These are phyloP conservation scores for Coniosporium apollinis DNA, from an alignment of 495 filamentous ascomycete species.

Conservation along the genomic window DNA sequence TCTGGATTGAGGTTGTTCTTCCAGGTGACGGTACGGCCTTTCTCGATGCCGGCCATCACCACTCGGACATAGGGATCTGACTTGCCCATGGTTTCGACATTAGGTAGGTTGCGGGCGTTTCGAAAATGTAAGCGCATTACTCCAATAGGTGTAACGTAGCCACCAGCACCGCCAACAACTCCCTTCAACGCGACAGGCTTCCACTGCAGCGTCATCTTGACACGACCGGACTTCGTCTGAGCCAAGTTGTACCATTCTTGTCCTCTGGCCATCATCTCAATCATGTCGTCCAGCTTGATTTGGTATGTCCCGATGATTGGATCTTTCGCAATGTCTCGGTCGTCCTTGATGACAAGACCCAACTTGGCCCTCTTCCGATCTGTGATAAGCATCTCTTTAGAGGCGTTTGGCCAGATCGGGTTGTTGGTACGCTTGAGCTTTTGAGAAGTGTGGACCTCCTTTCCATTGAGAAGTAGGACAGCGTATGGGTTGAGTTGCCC, in stretches of 20 bases:
- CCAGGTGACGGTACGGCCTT: constrained; percentile 83
- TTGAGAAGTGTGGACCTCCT: constrained; percentile 67
- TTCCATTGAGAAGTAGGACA: constrained; percentile 70
- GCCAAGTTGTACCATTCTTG: constrained; percentile 90
- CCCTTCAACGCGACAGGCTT: constrained; percentile 81
- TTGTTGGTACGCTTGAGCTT: constrained; percentile 94
- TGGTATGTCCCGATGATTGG: constrained; percentile 80
- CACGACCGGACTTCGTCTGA: constrained; percentile 65
- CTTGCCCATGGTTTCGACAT: constrained; percentile 89
- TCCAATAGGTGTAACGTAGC: constrained; percentile 84
- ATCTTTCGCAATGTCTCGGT: constrained; percentile 68
- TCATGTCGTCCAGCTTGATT: constrained; percentile 84
- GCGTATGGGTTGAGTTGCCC: constrained; percentile 85
- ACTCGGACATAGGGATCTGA: constrained; percentile 89
- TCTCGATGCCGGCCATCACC: constrained; percentile 75
- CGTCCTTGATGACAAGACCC: constrained; percentile 86
- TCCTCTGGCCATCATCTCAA: constrained; percentile 79
- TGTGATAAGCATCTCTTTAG: constrained; percentile 85
- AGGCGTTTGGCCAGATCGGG: constrained; percentile 78
- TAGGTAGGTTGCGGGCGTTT: constrained; percentile 64
- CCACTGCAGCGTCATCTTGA: constrained; percentile 82
- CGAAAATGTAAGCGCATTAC: constrained; percentile 90
- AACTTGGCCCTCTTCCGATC: constrained; percentile 79
- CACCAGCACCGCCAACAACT: constrained; percentile 53
- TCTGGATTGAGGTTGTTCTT: constrained; percentile 89